phyloP scores from a whole-genome alignment of 768 basidiomycete species.

The Russula earlei region DNA sequence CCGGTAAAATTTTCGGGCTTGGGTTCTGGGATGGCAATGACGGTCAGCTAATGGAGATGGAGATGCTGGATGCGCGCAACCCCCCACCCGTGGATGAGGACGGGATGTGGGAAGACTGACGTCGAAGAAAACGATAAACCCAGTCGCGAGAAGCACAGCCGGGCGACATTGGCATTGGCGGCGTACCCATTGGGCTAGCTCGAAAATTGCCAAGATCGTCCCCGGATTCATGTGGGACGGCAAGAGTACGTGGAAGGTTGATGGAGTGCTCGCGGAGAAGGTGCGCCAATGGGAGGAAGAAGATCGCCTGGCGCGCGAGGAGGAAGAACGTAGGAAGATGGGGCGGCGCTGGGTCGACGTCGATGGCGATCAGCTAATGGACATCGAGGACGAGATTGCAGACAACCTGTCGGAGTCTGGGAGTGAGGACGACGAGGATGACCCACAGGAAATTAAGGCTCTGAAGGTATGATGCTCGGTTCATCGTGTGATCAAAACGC shows the following conservation, averaged over 20 bases:
- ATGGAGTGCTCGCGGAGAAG: constrained; percentile 59
- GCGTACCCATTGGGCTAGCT: constrained; percentile 58
- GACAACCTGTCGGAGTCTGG: constrained; percentile 21
- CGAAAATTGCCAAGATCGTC: constrained; percentile 57
- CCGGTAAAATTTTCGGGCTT: constrained; percentile 82
- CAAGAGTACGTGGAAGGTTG: constrained; percentile 51
- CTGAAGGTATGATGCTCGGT: constrained; percentile 50
- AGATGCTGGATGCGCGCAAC: constrained; percentile 63
- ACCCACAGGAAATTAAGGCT: constrained; percentile 64
- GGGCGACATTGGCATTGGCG: constrained; percentile 51
- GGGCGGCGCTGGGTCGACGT: constrained; percentile 57
- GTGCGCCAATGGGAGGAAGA: constrained; percentile 61
- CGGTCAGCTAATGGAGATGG: constrained; percentile 39
- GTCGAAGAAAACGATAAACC: constrained; percentile 42
- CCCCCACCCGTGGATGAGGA: too few relatives aligned
- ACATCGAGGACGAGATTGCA: constrained; percentile 39
- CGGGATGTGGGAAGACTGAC: constrained; percentile 69
- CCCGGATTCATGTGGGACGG: constrained; percentile 69
- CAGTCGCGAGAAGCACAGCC: constrained; percentile 30
- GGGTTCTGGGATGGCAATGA: constrained; percentile 77
- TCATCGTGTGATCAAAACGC: not conserved
- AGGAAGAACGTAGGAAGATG: constrained; percentile 56
- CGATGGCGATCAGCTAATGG: constrained; percentile 45
- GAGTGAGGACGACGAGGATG: constrained; percentile 51
- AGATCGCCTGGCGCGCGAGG: constrained; percentile 53